Evolutionary conservation across 495 filamentous ascomycete genomes (phyloP).

Genomic region (Penicillium angulare): DNA sequence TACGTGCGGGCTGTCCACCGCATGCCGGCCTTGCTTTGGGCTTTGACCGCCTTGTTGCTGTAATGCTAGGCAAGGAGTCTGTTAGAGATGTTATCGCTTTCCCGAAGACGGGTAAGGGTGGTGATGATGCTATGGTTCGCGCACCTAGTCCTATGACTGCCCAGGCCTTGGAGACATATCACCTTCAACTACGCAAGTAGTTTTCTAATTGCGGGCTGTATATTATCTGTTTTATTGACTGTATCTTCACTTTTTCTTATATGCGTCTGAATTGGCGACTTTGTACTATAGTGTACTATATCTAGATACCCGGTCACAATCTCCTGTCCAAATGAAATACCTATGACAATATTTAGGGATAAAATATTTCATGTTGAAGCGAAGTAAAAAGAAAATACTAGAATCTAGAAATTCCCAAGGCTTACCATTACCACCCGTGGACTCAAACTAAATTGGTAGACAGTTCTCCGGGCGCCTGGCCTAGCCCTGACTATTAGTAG

Average conservation of each 20-base stretch:
- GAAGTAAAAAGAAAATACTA: no score
- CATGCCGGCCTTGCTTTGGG: slow-evolving; percentile 93
- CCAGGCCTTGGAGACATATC: slow-evolving; percentile 69
- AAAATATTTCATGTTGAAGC: no score
- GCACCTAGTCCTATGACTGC: slow-evolving; percentile 65
- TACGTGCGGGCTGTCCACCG: slow-evolving; percentile 89
- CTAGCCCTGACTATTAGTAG: no score
- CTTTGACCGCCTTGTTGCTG: slow-evolving; percentile 83
- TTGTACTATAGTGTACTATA: slow-evolving; percentile 19
- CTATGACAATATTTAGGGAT: slow-evolving; percentile 1
- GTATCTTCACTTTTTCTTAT: neutral
- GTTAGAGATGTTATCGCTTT: slow-evolving; percentile 95
- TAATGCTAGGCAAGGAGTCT: slow-evolving; percentile 71
- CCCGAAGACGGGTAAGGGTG: slow-evolving; percentile 82
- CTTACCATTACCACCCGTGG: no score
- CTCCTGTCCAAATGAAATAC: no score
- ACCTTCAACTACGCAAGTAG: slow-evolving; percentile 40
- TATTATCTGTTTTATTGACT: neutral
- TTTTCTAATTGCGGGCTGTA: neutral
- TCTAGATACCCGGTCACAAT: slow-evolving; percentile 18
- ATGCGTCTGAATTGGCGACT: neutral
- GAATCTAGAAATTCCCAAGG: no score
- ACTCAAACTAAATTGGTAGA: no score
- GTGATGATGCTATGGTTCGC: slow-evolving; percentile 75
- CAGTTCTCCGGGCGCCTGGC: no score